Conservation (phyloP, 1,284 basidiomycete genomes). For the Rhodotorula glutinis region DNA sequence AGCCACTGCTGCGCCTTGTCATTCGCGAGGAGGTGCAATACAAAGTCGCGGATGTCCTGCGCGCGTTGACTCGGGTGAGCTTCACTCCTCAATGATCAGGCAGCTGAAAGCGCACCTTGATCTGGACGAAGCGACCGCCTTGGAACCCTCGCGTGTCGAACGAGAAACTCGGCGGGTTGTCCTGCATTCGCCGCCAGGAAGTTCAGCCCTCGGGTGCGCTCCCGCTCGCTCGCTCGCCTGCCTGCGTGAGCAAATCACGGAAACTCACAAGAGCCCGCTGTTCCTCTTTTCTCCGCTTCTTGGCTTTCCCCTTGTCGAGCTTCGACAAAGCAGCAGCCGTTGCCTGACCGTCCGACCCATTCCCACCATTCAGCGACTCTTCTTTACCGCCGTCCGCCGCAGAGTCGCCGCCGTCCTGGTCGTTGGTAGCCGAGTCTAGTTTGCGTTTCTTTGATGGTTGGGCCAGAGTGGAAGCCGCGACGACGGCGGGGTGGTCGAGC, state of each 20-base stretch:
- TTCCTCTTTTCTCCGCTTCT: constrained; percentile 39
- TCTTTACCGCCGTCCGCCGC: not conserved
- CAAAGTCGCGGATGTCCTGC: constrained; percentile 57
- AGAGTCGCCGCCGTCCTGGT: not conserved
- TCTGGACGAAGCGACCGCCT: constrained; percentile 40
- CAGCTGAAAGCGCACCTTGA: constrained; percentile 32
- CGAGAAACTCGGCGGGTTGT: constrained; percentile 42
- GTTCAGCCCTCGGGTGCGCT: not conserved
- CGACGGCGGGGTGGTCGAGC: constrained; percentile 13
- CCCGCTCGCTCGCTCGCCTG: not conserved
- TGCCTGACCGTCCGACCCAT: not conserved
- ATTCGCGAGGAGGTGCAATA: constrained; percentile 75
- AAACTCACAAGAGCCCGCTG: constrained; percentile 34
- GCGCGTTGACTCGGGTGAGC: not conserved
- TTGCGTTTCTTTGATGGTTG: constrained; percentile 20
- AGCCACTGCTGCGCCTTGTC: constrained; percentile 78
- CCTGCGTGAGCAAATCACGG: too few species aligned
- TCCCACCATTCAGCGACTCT: not conserved
- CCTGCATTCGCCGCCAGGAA: not conserved
- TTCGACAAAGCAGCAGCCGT: constrained; percentile 11
- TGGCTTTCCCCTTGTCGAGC: constrained; percentile 38
- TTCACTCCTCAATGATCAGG: not conserved
- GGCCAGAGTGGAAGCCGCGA: constrained; percentile 1
- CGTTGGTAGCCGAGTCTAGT: not conserved
- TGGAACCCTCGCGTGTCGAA: constrained; percentile 45